Evolutionary conservation across 495 filamentous ascomycete genomes (phyloP).

Genomic region (Pseudomonodictys pantanalensis): DNA sequence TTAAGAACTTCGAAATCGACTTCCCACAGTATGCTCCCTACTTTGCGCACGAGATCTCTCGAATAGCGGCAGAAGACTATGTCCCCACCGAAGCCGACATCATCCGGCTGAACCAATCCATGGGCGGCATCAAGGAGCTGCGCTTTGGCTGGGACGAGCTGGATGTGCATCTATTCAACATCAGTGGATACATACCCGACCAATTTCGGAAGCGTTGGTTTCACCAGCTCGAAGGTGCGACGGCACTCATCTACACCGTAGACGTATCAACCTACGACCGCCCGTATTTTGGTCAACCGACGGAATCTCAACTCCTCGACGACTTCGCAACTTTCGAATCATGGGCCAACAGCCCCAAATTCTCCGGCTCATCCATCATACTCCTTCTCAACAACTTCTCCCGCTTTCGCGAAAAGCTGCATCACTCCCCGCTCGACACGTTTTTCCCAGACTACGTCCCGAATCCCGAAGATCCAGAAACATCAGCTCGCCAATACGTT

Average conservation of each 20-base stretch:
- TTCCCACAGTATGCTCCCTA: constrained; percentile 28
- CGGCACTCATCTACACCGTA: constrained; percentile 25
- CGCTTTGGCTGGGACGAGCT: constrained; percentile 27
- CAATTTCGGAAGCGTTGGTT: constrained; percentile 29
- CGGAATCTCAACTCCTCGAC: constrained; percentile 18
- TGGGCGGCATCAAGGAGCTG: constrained; percentile 30
- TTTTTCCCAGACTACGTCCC: constrained; percentile 26
- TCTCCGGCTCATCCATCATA: constrained; percentile 20
- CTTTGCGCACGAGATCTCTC: constrained; percentile 13
- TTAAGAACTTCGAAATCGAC: constrained; percentile 31
- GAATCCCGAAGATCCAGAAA: constrained; percentile 3
- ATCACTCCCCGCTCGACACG: constrained; percentile 17
- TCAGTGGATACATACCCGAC: constrained; percentile 24
- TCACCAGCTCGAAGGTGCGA: constrained; percentile 28
- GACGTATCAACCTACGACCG: constrained; percentile 27
- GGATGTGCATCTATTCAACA: constrained; percentile 28
- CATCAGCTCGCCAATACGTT: constrained; percentile 24
- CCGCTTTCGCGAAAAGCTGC: constrained; percentile 25
- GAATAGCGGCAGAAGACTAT: constrained; percentile 14
- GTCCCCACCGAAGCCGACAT: constrained; percentile 25
- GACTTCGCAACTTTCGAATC: constrained; percentile 27
- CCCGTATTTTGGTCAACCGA: constrained; percentile 17
- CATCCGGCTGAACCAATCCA: constrained; percentile 18
- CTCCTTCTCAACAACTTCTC: constrained; percentile 27
- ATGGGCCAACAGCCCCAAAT: constrained; percentile 25